Evolutionary conservation across 177 flowering plant genomes (phyloP).

Genomic region (Vitis hybrid): DNA sequence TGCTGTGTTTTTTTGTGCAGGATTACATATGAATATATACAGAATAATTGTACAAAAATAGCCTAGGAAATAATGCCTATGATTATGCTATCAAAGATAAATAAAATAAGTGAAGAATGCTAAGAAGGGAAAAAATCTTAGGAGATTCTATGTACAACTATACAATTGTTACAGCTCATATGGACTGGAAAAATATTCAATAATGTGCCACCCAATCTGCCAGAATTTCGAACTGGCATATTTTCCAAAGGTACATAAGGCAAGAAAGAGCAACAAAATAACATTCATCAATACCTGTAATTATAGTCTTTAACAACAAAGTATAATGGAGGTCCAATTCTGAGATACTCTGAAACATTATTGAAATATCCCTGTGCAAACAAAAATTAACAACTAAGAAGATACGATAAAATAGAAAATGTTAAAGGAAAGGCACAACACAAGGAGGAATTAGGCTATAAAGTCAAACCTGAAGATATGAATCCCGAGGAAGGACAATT

Average conservation of each 20-base stretch:
- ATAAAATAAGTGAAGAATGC: too few relatives aligned
- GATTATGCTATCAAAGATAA: too few relatives aligned
- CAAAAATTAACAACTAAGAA: neutral
- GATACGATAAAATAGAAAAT: neutral
- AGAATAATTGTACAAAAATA: too few relatives aligned
- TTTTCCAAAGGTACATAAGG: neutral
- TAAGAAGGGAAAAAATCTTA: too few relatives aligned
- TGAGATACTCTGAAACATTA: constrained; percentile 62
- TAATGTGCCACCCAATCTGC: neutral
- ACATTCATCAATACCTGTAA: constrained; percentile 50
- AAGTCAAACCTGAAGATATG: constrained; percentile 74
- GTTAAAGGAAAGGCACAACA: neutral
- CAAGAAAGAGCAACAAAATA: neutral
- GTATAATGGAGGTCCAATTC: constrained; percentile 83
- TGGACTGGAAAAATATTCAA: neutral
- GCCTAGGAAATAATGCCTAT: too few relatives aligned
- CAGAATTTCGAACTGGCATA: too few relatives aligned
- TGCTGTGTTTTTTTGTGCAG: too few relatives aligned
- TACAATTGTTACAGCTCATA: too few relatives aligned
- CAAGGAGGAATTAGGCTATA: neutral
- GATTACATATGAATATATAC: too few relatives aligned
- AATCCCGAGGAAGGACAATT: constrained; percentile 86
- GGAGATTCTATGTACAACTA: too few relatives aligned
- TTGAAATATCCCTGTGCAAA: constrained; percentile 67
- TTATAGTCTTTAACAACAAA: constrained; percentile 81